These are phyloP conservation scores for Picea engelmannii DNA, from an alignment of 83 land plant species.

Conservation along the genomic window DNA sequence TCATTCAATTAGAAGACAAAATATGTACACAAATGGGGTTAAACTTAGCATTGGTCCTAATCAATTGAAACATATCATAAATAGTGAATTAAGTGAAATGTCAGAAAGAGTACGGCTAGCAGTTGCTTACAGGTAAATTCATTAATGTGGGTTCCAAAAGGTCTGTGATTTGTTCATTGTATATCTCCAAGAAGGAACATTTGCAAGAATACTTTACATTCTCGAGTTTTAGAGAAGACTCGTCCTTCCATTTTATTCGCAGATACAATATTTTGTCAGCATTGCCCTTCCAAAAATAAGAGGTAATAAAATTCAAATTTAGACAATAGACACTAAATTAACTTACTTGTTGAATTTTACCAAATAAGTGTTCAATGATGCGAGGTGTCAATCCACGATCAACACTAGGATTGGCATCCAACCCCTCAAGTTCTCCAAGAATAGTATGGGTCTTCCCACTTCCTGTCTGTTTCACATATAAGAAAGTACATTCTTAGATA, in stretches of 20 bases:
- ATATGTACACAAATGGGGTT: neutral
- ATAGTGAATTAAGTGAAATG: neutral
- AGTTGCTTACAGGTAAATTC: slow-evolving; percentile 35
- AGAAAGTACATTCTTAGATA: slow-evolving; percentile 14
- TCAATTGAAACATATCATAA: slow-evolving; percentile 2
- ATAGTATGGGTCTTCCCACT: slow-evolving; percentile 49
- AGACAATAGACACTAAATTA: neutral
- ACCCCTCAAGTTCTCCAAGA: slow-evolving; percentile 38
- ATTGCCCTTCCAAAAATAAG: neutral
- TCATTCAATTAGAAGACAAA: neutral
- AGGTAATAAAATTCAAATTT: slow-evolving; percentile 1
- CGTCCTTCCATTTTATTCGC: slow-evolving; percentile 25
- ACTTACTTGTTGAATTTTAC: slow-evolving; percentile 28
- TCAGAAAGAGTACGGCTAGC: neutral
- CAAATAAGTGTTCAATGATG: slow-evolving; percentile 48
- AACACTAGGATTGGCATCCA: slow-evolving; percentile 20
- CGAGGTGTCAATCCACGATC: slow-evolving; percentile 47
- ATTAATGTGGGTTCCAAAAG: slow-evolving; percentile 42
- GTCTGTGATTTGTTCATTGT: slow-evolving; percentile 53
- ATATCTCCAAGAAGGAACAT: slow-evolving; percentile 45
- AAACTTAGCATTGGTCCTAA: neutral
- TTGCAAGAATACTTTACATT: slow-evolving; percentile 22
- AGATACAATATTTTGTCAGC: neutral
- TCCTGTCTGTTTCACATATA: slow-evolving; percentile 32
- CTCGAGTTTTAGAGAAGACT: slow-evolving; percentile 15